Evolutionary conservation across 192 early-diverging fungal genomes (phyloP), one percentile per base, ranked within the genome.

Genomic region (Coemansia sp.): DNA sequence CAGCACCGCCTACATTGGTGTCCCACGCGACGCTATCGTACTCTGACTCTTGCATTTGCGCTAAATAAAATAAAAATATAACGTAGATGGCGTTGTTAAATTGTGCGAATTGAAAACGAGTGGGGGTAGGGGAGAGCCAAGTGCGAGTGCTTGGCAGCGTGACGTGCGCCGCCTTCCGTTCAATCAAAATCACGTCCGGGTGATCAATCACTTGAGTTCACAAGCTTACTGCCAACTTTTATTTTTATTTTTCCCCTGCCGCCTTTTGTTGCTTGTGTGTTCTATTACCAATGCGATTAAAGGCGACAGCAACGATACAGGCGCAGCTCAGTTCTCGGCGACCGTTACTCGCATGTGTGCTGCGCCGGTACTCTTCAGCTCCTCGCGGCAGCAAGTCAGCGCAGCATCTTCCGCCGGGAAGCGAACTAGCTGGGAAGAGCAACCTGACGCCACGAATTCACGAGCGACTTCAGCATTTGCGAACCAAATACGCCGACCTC

Each of bases 11-110:
- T 15, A 49, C 56, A 38, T 64, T 76, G 45, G 79, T 82, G 70
- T 82, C 79, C 79, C 79, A 82, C 56, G 76, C 67, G 22, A 82
- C 79, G 67, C 74, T 82, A 64, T 76, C 64, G 64, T 76, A 82
- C 37, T 82, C 79, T 6, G 79, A 82, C 49, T 73, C 67, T 22
- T 82, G 79, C 79, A 82, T 82, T 61, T 29, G 12, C 25, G 20
- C 20, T 15, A 12, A 36, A 37, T 38, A 36, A 29, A 17, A n/a
- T 42, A 40, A 36, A 10, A 49, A 41, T 54, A 25, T 14, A 35
- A 42, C n/a, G 32, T 35, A 35, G 32, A 35, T 35, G 2, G 32
- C 32, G 32, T 56, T 10, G 32, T 9, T 4, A 15, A 62, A 70
- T 47, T n/a, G 54, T 19, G 9, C 29, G 10, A 47, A 47, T 24